A percentile compares a stretch with the other conserved stretches of the same genome.
Evolutionary conservation across 257 asterid genomes (phyloP).

Genomic region (Salvia hispanica): DNA sequence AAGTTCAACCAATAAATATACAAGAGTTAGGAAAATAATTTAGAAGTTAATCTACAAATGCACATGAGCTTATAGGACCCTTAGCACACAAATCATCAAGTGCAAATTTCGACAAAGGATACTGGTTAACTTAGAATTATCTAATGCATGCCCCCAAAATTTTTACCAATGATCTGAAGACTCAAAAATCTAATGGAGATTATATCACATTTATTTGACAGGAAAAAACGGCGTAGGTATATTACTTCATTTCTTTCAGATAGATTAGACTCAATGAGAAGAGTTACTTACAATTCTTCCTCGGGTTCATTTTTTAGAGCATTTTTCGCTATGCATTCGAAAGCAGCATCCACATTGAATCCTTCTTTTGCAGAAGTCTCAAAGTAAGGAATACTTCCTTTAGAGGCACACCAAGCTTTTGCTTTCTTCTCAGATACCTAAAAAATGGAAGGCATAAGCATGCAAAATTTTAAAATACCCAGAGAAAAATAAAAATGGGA

Average conservation of each 20-base stretch:
- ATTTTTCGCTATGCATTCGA: slow-evolving; percentile 63
- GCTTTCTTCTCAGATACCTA: slow-evolving; percentile 70
- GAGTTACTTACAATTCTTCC: slow-evolving; percentile 56
- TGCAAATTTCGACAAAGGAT: background rate
- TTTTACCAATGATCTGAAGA: background rate
- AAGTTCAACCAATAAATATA: background rate
- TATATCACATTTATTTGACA: background rate
- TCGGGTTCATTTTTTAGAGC: slow-evolving; percentile 61
- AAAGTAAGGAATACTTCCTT: slow-evolving; percentile 62
- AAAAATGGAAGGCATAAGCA: background rate
- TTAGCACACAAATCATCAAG: background rate
- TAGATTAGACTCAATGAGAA: background rate
- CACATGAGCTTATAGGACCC: background rate
- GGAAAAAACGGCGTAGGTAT: background rate
- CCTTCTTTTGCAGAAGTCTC: slow-evolving; percentile 76
- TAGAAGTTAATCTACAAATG: background rate
- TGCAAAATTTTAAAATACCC: slow-evolving; percentile 11
- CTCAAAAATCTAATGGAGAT: background rate
- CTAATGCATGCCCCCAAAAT: background rate
- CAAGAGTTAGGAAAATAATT: background rate
- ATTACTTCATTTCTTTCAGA: slow-evolving; percentile 36
- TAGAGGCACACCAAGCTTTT: slow-evolving; percentile 61
- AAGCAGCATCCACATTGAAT: slow-evolving; percentile 62
- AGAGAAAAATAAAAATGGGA: background rate
- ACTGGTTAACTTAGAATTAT: background rate